These are phyloP conservation scores for Daldinia vernicosa DNA, from an alignment of 495 filamentous ascomycete species.

Conservation along the genomic window DNA sequence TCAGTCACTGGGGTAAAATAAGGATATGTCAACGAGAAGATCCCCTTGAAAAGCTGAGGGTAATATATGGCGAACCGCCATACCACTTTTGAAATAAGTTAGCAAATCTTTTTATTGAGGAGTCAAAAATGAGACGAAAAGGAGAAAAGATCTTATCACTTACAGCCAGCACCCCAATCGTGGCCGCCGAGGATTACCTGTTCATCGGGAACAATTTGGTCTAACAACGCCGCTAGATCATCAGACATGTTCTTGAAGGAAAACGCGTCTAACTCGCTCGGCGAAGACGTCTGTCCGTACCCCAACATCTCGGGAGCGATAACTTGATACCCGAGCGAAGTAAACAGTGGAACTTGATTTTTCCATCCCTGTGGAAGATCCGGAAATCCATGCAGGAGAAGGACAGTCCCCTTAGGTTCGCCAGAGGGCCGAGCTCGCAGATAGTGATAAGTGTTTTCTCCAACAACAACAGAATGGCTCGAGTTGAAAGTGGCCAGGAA, in stretches of 20 bases:
- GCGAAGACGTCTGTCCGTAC: conserved; percentile 76
- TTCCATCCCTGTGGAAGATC: conserved; percentile 77
- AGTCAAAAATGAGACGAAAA: neutral
- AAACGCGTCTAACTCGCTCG: conserved; percentile 64
- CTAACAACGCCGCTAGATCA: conserved; percentile 64
- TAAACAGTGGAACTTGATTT: conserved; percentile 71
- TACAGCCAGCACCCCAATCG: neutral
- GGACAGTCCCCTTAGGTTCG: conserved; percentile 57
- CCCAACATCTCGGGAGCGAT: conserved; percentile 67
- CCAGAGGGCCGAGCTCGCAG: conserved; percentile 65
- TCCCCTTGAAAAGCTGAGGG: neutral
- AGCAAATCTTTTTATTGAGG: neutral
- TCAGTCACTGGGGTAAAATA: neutral
- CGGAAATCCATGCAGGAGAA: conserved; percentile 63
- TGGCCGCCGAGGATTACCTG: neutral
- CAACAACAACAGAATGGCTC: conserved; percentile 18
- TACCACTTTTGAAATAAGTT: neutral
- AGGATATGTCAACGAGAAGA: neutral
- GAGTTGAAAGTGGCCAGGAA: neutral
- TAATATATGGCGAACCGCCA: neutral
- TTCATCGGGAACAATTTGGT: neutral
- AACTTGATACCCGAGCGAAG: neutral
- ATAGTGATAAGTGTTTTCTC: conserved; percentile 66
- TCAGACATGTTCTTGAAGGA: conserved; percentile 72
- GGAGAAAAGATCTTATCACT: neutral